Conservation (phyloP, 2,329 filamentous ascomycete genomes). For the Dothiorella sarmentorum region DNA sequence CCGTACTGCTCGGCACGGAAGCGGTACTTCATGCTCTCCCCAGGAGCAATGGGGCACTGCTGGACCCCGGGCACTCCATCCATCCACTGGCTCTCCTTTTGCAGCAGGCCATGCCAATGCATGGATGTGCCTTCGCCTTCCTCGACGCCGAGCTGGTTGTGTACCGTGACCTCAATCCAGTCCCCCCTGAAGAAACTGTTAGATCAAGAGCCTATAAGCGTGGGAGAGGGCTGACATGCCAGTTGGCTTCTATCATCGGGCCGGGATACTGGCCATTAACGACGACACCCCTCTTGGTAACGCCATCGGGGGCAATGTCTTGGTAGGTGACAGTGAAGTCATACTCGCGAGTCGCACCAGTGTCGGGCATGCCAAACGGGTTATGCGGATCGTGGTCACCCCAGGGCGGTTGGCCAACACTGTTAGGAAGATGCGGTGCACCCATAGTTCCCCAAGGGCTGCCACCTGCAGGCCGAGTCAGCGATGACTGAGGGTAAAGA, state of each 20-base stretch:
- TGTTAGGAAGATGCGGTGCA: background rate
- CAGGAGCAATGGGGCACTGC: slow-evolving; percentile 37
- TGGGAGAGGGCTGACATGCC: slow-evolving; percentile 30
- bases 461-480: slow-evolving; percentile 4
- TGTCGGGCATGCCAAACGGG: slow-evolving; percentile 28
- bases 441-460: slow-evolving; percentile 1
- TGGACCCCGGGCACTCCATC: slow-evolving; percentile 35
- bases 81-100: slow-evolving; percentile 33
- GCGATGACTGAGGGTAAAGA: background rate
- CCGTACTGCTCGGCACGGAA: slow-evolving; percentile 33
- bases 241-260: slow-evolving; percentile 32
- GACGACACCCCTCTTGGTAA: slow-evolving; percentile 27
- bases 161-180: slow-evolving; percentile 21
- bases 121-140: slow-evolving; percentile 34
- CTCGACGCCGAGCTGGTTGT: slow-evolving; percentile 26
- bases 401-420: background rate
- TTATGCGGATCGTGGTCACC: background rate
- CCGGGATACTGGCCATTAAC: slow-evolving; percentile 34
- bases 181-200: slow-evolving; percentile 30
- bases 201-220: slow-evolving; percentile 21
- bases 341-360: slow-evolving; percentile 29
- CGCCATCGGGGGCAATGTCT: slow-evolving; percentile 27
- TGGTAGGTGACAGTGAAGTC: slow-evolving; percentile 19
- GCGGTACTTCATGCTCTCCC: slow-evolving; percentile 26
- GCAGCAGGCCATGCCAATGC: slow-evolving; percentile 35